A percentile compares a stretch with the other conserved stretches of the same genome.
Conservation (phyloP, 441 rosid species). For the Omphalea diandra region DNA sequence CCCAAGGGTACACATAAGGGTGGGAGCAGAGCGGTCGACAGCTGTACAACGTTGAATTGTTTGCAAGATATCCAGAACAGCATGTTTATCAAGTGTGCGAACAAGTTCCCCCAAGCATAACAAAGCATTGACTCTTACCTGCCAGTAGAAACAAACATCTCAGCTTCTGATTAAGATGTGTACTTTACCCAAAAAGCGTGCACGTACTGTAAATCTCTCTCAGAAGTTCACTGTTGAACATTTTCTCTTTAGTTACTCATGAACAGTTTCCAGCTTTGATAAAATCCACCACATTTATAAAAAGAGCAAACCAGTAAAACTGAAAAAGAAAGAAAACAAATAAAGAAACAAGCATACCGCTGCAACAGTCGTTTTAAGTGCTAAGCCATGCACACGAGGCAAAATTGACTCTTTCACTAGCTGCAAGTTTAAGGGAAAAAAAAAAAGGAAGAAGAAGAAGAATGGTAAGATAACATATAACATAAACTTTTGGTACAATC, state of each 20-base stretch:
- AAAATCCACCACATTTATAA: background rate
- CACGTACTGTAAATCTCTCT: no score
- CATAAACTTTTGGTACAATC: background rate
- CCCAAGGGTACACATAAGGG: conserved; percentile 95
- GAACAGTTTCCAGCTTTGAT: background rate
- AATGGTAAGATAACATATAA: background rate
- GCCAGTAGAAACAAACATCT: conserved; percentile 24
- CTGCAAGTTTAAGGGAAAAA: no score
- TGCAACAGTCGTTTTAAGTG: conserved; percentile 93
- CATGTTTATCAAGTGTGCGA: conserved; percentile 68
- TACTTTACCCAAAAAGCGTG: background rate
- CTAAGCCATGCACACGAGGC: conserved; percentile 93
- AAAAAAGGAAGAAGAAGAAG: background rate
- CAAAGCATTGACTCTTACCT: conserved; percentile 94
- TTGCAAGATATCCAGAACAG: conserved; percentile 70
- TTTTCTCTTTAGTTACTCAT: background rate
- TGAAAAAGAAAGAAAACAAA: conserved; percentile 2
- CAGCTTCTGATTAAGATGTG: conserved; percentile 18
- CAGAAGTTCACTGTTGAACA: background rate
- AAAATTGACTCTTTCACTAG: conserved; percentile 89
- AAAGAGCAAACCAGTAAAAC: background rate
- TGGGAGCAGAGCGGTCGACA: conserved; percentile 92
- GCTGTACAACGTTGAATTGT: conserved; percentile 92
- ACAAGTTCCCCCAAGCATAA: conserved; percentile 85
- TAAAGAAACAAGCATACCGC: conserved; percentile 55